phyloP scores from a whole-genome alignment of 768 basidiomycete species.

The Phanerochaete sordida region DNA sequence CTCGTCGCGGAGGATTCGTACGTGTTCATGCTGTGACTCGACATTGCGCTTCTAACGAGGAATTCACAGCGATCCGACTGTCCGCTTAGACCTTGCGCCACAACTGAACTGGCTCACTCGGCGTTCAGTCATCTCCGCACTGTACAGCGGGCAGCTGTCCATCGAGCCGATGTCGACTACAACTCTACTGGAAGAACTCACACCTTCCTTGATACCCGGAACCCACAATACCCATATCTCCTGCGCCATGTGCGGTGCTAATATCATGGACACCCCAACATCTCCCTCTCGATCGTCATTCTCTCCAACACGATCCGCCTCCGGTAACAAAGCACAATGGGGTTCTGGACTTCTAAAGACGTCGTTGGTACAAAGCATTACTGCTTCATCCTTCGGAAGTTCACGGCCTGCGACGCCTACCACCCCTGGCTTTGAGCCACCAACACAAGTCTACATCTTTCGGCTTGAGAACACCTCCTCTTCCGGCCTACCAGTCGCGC shows the following conservation, averaged over 20 bases:
- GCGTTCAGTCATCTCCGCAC: constrained; percentile 77
- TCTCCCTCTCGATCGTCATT: constrained; percentile 29
- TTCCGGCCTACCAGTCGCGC: constrained; percentile 23
- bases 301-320: constrained; percentile 26
- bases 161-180: constrained; percentile 80
- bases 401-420: constrained; percentile 27
- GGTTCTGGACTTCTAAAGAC: constrained; percentile 61
- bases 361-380: constrained; percentile 33
- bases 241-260: constrained; percentile 78
- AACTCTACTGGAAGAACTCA: constrained; percentile 54
- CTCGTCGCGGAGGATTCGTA: constrained; percentile 82
- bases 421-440: constrained; percentile 27
- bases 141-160: constrained; percentile 81
- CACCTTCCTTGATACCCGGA: constrained; percentile 41
- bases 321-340: constrained; percentile 35
- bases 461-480: constrained; percentile 41
- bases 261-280: constrained; percentile 36
- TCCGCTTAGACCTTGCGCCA: constrained; percentile 91
- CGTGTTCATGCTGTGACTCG: constrained; percentile 32
- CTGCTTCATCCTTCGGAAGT: constrained; percentile 10
- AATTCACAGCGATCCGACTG: constrained; percentile 73
- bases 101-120: constrained; percentile 93
- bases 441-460: constrained; percentile 63
- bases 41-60: constrained; percentile 9
- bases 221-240: constrained; percentile 48